Evolutionary conservation across 192 early-diverging fungal genomes (phyloP).

Genomic region (Helicostylum pulchrum): DNA sequence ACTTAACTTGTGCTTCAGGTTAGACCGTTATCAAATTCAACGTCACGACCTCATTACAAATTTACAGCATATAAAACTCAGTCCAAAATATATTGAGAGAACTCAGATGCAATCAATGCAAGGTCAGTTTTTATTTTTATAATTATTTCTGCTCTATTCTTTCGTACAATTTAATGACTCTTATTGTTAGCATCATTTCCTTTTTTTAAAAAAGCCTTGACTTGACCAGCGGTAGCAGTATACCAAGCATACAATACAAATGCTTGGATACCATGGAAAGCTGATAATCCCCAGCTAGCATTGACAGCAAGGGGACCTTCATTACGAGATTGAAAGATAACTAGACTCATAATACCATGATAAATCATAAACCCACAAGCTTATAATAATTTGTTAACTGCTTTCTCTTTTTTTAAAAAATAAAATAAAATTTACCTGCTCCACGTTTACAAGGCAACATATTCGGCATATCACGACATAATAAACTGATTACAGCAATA

Average conservation of each 20-base stretch:
- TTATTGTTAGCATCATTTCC: background rate
- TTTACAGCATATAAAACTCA: no score
- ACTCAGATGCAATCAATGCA: background rate
- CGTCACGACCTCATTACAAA: no score
- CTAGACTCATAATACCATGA: conserved; percentile 1
- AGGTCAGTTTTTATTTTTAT: background rate
- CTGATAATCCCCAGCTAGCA: background rate
- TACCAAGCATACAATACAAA: conserved; percentile 15
- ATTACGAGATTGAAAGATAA: conserved; percentile 6
- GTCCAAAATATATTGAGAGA: no score
- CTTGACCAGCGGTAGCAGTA: conserved; percentile 3
- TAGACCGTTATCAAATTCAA: no score
- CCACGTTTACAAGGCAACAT: conserved; percentile 13
- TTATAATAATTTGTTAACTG: background rate
- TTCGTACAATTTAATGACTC: background rate
- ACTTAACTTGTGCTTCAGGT: no score
- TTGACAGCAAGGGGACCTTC: background rate
- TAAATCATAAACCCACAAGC: conserved; percentile 9
- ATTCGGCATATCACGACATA: conserved; percentile 1
- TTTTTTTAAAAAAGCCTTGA: conserved; percentile 12
- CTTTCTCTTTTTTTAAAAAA: background rate
- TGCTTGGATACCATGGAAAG: conserved; percentile 4
- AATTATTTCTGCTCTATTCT: background rate
- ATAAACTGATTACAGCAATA: conserved; percentile 1
- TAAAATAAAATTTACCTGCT: background rate